Conservation (phyloP, 2,329 filamentous ascomycete genomes). For the Periconia macrospinosa region DNA sequence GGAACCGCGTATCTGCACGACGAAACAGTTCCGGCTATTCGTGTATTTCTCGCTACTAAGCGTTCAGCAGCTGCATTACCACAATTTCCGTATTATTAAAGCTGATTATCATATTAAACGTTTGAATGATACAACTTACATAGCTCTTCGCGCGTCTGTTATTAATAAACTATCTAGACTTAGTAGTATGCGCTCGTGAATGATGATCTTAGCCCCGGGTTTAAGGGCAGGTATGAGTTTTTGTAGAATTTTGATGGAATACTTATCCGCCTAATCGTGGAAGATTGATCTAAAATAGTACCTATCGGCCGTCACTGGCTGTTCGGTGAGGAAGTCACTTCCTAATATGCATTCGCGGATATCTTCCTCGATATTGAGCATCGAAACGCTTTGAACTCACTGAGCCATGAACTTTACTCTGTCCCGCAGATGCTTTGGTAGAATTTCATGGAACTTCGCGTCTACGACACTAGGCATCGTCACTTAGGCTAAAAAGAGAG, state of each 20-base stretch:
- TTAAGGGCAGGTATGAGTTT: conserved; percentile 27
- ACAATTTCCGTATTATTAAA: conserved; percentile 18
- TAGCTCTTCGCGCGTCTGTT: conserved; percentile 7
- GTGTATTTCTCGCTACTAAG: conserved; percentile 12
- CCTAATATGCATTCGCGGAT: neutral
- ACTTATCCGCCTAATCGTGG: conserved; percentile 41
- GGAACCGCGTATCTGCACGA: conserved; percentile 11
- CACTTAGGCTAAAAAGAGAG: no score
- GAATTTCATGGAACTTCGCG: no score
- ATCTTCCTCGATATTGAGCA: neutral
- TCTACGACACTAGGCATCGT: no score
- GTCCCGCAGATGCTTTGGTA: conserved; percentile 3
- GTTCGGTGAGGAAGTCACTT: conserved; percentile 4
- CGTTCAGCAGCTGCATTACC: conserved; percentile 20
- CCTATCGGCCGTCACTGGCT: conserved; percentile 1
- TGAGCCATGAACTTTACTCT: conserved; percentile 11
- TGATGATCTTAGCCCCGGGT: conserved; percentile 7
- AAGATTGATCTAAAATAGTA: conserved; percentile 21
- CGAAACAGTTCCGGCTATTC: conserved; percentile 16
- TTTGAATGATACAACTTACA: conserved; percentile 9
- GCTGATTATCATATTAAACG: neutral
- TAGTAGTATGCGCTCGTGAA: conserved; percentile 11
- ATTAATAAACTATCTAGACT: conserved; percentile 3
- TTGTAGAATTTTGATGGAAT: conserved; percentile 35
- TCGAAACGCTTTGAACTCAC: conserved; percentile 9